Percentiles rank a stretch among this genome's conserved stretches.
Evolutionary conservation across 441 rosid species (phyloP).

Genomic region (Capsella rubella): DNA sequence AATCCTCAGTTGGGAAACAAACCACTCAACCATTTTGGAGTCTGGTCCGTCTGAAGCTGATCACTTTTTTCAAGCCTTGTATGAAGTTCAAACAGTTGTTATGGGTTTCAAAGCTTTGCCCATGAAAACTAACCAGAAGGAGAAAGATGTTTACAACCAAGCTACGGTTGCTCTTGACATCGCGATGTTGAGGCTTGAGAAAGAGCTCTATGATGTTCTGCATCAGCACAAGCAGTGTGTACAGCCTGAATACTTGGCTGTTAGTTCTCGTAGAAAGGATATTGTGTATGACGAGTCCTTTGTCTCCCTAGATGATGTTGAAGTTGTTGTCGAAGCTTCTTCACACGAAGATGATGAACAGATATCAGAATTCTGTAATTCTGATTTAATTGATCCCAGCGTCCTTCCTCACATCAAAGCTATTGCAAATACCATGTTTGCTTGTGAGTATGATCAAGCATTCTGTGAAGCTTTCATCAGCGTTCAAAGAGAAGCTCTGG

Average conservation of each 20-base stretch:
- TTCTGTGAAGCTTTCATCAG: constrained; percentile 59
- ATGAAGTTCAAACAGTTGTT: constrained; percentile 54
- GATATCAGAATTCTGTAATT: constrained; percentile 37
- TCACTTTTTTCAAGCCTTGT: constrained; percentile 60
- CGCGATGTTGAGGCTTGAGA: constrained; percentile 81
- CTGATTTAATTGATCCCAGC: constrained; percentile 60
- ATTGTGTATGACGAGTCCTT: constrained; percentile 59
- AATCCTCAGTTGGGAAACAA: constrained; percentile 63
- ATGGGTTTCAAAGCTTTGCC: constrained; percentile 45
- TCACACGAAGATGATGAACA: constrained; percentile 39
- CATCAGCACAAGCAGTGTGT: constrained; percentile 51
- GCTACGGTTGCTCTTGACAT: constrained; percentile 63
- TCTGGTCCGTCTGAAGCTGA: constrained; percentile 53
- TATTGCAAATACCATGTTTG: constrained; percentile 73
- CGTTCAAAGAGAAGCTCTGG: constrained; percentile 60
- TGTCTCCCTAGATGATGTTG: constrained; percentile 57
- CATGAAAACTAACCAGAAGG: constrained; percentile 41
- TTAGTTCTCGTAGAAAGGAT: constrained; percentile 50
- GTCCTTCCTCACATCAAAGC: constrained; percentile 64
- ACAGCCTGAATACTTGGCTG: constrained; percentile 51
- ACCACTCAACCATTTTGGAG: constrained; percentile 64
- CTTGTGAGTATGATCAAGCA: constrained; percentile 56
- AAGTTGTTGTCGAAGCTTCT: constrained; percentile 49
- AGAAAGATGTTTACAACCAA: constrained; percentile 55
- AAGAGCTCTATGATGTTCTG: constrained; percentile 69